Percentiles rank a stretch among this genome's conserved stretches.
These are phyloP conservation scores for Xylariaceae sp. DNA, from an alignment of 2,329 filamentous ascomycete genomes.

Conservation along the genomic window DNA sequence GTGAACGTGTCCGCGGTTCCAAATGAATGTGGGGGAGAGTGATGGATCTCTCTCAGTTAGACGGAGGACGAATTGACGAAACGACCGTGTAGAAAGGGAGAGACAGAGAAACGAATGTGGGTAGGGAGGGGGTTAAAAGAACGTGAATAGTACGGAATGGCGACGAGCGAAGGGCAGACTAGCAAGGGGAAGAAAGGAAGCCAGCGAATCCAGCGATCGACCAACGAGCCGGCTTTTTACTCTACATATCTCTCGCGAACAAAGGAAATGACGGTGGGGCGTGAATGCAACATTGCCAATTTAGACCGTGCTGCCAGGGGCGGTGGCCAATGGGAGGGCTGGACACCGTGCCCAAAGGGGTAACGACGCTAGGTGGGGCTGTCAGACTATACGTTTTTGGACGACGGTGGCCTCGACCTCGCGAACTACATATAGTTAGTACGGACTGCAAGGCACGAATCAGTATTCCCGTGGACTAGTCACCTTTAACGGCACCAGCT, in stretches of 20 bases:
- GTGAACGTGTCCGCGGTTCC: slow-evolving; percentile 30
- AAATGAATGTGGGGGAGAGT: slow-evolving; percentile 55
- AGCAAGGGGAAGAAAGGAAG: slow-evolving; percentile 5
- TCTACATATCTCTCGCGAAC: background rate
- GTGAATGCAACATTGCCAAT: slow-evolving; percentile 10
- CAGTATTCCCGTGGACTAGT: too few species aligned
- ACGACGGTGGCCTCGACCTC: background rate
- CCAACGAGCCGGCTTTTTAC: slow-evolving; percentile 9
- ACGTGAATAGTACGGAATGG: slow-evolving; percentile 3
- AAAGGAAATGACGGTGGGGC: slow-evolving; percentile 20
- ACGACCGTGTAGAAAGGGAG: slow-evolving; percentile 24
- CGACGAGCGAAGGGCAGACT: slow-evolving; percentile 6
- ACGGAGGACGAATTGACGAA: slow-evolving; percentile 37
- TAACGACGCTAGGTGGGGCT: slow-evolving; percentile 1
- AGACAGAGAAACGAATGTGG: slow-evolving; percentile 12
- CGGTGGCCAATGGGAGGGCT: slow-evolving; percentile 17
- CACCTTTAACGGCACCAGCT: too few species aligned
- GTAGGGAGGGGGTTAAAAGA: slow-evolving; percentile 11
- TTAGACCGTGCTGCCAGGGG: slow-evolving; percentile 9
- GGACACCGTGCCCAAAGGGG: slow-evolving; percentile 10
- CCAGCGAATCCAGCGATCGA: slow-evolving; percentile 1
- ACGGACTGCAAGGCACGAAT: too few species aligned
- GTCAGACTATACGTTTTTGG: background rate
- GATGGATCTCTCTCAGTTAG: slow-evolving; percentile 48
- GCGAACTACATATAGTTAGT: too few species aligned